Evolutionary conservation across 345 rosid species (phyloP).

Genomic region (Noccaea bulbosa): DNA sequence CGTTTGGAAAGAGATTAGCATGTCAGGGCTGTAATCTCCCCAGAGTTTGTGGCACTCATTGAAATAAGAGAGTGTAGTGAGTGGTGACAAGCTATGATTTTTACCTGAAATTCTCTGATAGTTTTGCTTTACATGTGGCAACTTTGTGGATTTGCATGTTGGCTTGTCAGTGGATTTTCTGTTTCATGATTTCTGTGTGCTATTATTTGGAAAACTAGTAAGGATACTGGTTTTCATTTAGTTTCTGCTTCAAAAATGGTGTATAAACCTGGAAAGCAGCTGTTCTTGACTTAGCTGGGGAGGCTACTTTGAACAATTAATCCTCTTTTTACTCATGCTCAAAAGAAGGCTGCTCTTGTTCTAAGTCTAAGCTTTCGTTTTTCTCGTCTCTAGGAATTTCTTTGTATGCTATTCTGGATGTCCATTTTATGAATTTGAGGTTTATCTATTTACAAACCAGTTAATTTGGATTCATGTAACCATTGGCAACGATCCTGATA

Average conservation of each 20-base stretch:
- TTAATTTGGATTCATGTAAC: conserved; percentile 3
- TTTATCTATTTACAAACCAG: neutral
- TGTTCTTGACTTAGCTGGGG: conserved; percentile 9
- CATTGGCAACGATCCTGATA: conserved; percentile 6
- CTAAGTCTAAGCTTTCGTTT: neutral
- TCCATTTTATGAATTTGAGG: conserved; percentile 1
- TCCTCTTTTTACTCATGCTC: conserved; percentile 14
- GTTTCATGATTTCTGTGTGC: conserved; percentile 10
- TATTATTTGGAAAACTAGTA: neutral
- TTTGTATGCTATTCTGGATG: conserved; percentile 24
- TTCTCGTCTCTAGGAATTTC: conserved; percentile 14
- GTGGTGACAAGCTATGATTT: neutral
- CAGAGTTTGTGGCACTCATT: conserved; percentile 3
- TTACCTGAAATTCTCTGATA: conserved; percentile 4
- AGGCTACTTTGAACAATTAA: conserved; percentile 13
- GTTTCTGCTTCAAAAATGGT: conserved; percentile 12
- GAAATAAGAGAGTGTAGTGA: neutral
- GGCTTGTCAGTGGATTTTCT: conserved; percentile 10
- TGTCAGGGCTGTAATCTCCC: conserved; percentile 2
- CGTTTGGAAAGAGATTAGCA: conserved; percentile 8
- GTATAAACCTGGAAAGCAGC: conserved; percentile 9
- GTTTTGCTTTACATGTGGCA: conserved; percentile 6
- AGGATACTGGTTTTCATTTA: conserved; percentile 11
- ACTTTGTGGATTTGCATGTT: conserved; percentile 17
- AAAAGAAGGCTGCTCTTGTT: conserved; percentile 14